Evolutionary conservation across 257 asterid species (phyloP), one percentile per base, ranked within the genome.

Genomic region (Capsicum chinense): DNA sequence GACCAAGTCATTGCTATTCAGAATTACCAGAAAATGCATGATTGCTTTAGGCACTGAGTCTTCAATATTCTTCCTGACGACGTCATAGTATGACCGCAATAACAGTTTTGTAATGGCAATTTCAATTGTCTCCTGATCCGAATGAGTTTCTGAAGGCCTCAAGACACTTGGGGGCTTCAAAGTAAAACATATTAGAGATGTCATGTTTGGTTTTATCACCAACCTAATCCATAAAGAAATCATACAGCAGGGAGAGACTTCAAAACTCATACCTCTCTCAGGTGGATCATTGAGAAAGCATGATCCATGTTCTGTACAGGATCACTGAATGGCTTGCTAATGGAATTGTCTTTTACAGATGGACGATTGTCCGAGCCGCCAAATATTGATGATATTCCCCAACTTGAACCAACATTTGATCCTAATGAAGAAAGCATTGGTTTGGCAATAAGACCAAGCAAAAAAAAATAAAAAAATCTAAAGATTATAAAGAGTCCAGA

Each of bases 321-420:
- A 86, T 90, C 97, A 66, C 56, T 88, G 73, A 76, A 87, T 64
- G 90, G 88, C 88, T 90, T 93, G 90, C 88, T 91, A 19, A 85
- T 85, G 16, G 89, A 84, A 87, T 86, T 91, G 73, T 93, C 98
- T 86, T 93, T 95, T 8, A 83, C 83, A 87, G 92, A 81, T 42
- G 91, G 11, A 59, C 97, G 96, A 85, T 85, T 87, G 60, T 88
- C 92, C 37, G 90, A 86, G 59, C 97, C 89, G 79, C 99, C 98
- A 85, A 97, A 95, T 74, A 97, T 95, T 44, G 99, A 93, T 84
- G 99, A 91, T 87, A 97, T 93, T 78, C 99, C 97, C 98, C 99
- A 96, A 81, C 86, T 79, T 47, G 99, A 93, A 86, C 91, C 92
- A 80, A 90, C 42, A 86, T 83, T 91, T 87, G 83, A 87, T 83